Conservation (phyloP, 768 basidiomycete species). For the Boletus edulis region DNA sequence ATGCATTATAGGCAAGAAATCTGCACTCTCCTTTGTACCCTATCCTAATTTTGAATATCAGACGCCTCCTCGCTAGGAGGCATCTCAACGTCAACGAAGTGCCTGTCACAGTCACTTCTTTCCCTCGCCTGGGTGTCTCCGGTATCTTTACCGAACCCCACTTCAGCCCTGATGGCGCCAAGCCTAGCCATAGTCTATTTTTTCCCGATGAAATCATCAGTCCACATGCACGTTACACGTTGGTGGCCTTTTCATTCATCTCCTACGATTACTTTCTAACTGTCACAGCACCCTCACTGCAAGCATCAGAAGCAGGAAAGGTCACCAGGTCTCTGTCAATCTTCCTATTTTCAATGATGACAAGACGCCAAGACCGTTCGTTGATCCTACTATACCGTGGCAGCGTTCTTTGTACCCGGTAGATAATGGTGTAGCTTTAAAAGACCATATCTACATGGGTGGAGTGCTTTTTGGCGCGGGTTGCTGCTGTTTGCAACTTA, state of each 20-base stretch:
- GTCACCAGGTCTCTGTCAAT: constrained; percentile 93
- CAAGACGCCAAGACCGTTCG: constrained; percentile 82
- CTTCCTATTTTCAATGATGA: constrained; percentile 88
- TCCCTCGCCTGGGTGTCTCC: constrained; percentile 84
- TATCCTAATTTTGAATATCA: constrained; percentile 28
- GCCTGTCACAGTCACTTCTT: constrained; percentile 90
- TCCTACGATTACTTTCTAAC: constrained; percentile 7
- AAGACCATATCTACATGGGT: no score
- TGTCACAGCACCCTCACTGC: constrained; percentile 81
- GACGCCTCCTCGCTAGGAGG: constrained; percentile 71
- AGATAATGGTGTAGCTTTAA: no score
- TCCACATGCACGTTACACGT: constrained; percentile 97
- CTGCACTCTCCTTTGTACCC: no score
- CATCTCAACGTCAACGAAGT: constrained; percentile 84
- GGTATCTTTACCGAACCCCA: constrained; percentile 93
- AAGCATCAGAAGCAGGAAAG: constrained; percentile 86
- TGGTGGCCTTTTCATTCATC: constrained; percentile 36
- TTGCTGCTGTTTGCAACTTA: no score
- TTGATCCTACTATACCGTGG: constrained; percentile 89
- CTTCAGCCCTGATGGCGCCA: constrained; percentile 66
- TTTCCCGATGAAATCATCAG: constrained; percentile 94
- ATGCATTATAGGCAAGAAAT: constrained; percentile 33
- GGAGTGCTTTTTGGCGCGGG: no score
- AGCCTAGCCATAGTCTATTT: constrained; percentile 90
- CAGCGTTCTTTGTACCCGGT: constrained; percentile 62